Evolutionary conservation across 208 protist species (phyloP), one percentile per base, ranked within the genome.

Genomic region (Phytomonas francai): DNA sequence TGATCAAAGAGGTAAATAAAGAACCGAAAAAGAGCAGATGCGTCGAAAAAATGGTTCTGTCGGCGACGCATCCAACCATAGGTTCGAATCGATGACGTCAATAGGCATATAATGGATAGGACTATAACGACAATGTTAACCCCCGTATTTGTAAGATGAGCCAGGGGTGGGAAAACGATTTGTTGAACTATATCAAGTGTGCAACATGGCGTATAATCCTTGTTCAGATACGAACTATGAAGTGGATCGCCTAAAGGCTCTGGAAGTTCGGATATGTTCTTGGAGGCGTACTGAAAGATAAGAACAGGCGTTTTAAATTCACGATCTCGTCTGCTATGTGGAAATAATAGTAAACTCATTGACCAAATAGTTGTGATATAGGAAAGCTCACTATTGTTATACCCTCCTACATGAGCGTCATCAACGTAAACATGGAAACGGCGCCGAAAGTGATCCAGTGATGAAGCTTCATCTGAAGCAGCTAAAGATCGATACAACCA

Each of bases 1-100:
- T 95, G 87, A 59, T 83, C 74, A 67, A 80, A 88, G 8, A 88
- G 70, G 63, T 95, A 91, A 4, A 93, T 70, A 19, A 93, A 67
- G 65, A 87, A 95, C 22, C 83, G 80, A 67, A 86, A 49, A 8
- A 82, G 12, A 11, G 80, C 81, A 29, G 59, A 36, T 59, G 73
- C 32, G 63, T 88, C 81, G 0, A 95, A 63, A 14, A 90, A 75
- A 33, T 87, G 79, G 54, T 90, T 89, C 75, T 92, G 87, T 58
- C 83, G 64, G 16, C 90, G 76, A 28, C 90, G 77, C 86, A 92
- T 91, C 81, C 85, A 95, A n/a, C 85, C 79, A 59, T 91, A 95
- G 27, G 79, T 80, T 30, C 81, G 73, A 58, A 88, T 56, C 82
- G 78, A 89, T 31, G 87, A 74, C 11, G 81, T 80, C 42, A 88